Evolutionary conservation across 371 early-diverging fungal species (phyloP), one percentile per base, ranked within the genome.

Genomic region (Actinomortierella ambigua): DNA sequence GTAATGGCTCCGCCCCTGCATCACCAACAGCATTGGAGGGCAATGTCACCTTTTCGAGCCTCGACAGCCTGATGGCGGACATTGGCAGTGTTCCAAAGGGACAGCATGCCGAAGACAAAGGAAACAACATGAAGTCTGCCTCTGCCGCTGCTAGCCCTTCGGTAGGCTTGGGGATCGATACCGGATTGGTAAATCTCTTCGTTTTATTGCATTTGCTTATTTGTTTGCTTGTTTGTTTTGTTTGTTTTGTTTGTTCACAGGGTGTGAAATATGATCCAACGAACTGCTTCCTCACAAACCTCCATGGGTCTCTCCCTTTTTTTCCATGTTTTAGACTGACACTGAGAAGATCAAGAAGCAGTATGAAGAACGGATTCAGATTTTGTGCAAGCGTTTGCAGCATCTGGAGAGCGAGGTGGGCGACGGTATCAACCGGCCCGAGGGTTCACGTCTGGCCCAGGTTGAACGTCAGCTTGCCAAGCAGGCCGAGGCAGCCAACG

Each of bases 21-120:
- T 49, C 71, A 1, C 71, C 70, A 26, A 48, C 64, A 3, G 71
- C 71, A 7, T 34, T 70, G 62, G 68, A 71, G 22, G 75, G 76
- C 15, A 75, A 73, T 11, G 79, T 80, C 50, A 84, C 86, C 53
- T 85, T 84, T 64, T 79, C 86, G 17, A 86, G 87, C 2, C 65
- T 92, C 54, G 93, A 94, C 68, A 88, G 87, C 59, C 76, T 94
- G 44, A 94, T 94, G 95, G 88, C 89, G 9, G 93, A 93, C 68
- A 67, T 94, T 17, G 93, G 91, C 8, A 83, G 83, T 61, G 88
- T 92, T 86, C 80, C 91, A 24, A 71, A 69, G 49, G 77, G 69
- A 44, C 69, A 73, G 27, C 55, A 50, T 23, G 46, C 68, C 5
- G 69, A 55, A n/a, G 34, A 50, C 27, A 48, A 52, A 27, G 34